Base-by-base conservation (phyloP, 2,329 filamentous ascomycete genomes). In the Pestalotiopsis fici region DNA sequence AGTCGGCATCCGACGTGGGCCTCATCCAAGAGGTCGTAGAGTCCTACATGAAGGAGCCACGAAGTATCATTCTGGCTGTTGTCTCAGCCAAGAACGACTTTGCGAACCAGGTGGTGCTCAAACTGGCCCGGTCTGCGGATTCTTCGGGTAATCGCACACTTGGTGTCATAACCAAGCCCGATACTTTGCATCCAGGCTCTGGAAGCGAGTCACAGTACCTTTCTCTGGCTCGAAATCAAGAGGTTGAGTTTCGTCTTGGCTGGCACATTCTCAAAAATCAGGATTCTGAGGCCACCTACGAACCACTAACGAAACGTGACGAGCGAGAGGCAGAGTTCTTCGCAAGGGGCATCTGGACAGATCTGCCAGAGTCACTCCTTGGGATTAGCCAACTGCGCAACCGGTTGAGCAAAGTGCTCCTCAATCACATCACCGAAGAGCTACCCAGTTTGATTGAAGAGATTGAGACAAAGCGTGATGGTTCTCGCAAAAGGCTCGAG, bases 21-120 rank as follows among this genome's bases (percentile, higher is more conserved):
- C 68, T 83, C 1, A 83, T 90, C 5, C 69, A 77, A 5, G 73
- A 82, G 0, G 77, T 90, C 12, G 84, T 89, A 1, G 71, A 82
- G 2, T 74, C 75, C 0, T 92, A 92, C 73, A 89, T 92, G 80
- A 74, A 76, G 23, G 81, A 86, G 12, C 76, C 79, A 0, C 78
- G 87, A 4, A 90, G 83, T 70, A 88, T 92, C 66, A 88, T 90
- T 2, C 79, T 91, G 1, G 85, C 87, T 1, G 85, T 90, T 0
- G 80, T 90, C 0, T 86, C 84, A 0, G 87, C 87, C 1, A 86
- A 85, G 64, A 83, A 83, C 47, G 86, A 91, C 65, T 84, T 84
- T 70, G 86, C 86, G 5, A 86, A 88, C 37, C 90, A 93, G 71
- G 78, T 83, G 11, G 84, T 92, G 4, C 77, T 88, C 0, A 80